Base-by-base conservation (phyloP, 139 green algal genomes). In the Chlorokybus atmophyticus region DNA sequence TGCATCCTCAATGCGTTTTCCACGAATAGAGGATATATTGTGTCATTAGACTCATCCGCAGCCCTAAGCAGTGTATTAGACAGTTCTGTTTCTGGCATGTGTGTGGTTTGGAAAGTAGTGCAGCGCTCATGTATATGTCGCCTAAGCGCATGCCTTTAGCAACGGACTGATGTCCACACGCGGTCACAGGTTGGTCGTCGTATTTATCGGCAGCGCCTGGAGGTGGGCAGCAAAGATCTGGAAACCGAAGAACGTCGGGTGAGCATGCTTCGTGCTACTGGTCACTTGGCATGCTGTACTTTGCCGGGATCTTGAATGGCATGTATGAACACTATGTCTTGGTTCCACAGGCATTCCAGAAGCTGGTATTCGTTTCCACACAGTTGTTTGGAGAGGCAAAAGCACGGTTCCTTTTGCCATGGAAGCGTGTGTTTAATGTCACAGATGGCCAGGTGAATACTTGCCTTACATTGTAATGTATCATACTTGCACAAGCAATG, bases 311-410 rank as follows among this genome's bases (percentile, higher is more conserved):
- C 14, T 10, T 62, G 7, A 7, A 50, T 21, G n/a, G 14, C 8
- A n/a, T 26, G 21, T 25, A 52, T 5, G 8, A 19, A 29, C 53
- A 60, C 53, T 5, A 7, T 2, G n/a, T n/a, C n/a, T n/a, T n/a
- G n/a, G n/a, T n/a, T n/a, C n/a, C 14, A 3, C 62, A 70, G 62
- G 77, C 80, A 35, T 95, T 98, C 70, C 86, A 95, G 77, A 90
- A 93, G 71, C 82, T 97, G 28, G 85, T 98, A 51, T 98, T 95
- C 64, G 71, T 97, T 7, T 93, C 79, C 29, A 71, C 75, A 29
- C 59, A 87, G 2, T 66, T 74, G 3, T 80, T 80, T 67, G 67
- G 74, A 3, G 73, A 75, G 14, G 44, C 50, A 77, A 90, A 75
- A 77, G 73, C 85, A 0, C 75, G 79, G 3, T 95, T 94, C 76